A percentile compares a stretch with the other conserved stretches of the same genome.
These are phyloP conservation scores for Phialophora expanda DNA, from an alignment of 2,329 filamentous ascomycete genomes.

Conservation along the genomic window DNA sequence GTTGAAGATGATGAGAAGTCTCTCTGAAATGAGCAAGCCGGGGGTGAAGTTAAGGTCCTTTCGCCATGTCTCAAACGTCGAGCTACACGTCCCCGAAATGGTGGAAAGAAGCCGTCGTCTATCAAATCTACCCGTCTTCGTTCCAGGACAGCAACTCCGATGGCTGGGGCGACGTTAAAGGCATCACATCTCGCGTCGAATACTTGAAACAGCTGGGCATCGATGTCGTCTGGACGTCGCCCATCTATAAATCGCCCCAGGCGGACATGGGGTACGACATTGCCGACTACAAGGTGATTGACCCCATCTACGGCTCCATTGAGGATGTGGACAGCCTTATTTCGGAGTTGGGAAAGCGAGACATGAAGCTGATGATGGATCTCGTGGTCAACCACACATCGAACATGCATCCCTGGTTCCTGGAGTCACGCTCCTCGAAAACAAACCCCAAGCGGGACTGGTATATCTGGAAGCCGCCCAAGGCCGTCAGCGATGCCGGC, in stretches of 20 bases:
- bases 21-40: not conserved
- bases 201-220: conserved; percentile 67
- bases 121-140: conserved; percentile 65
- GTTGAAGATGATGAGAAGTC: conserved; percentile 3
- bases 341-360: conserved; percentile 49
- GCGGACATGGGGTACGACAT: conserved; percentile 60
- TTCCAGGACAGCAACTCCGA: conserved; percentile 56
- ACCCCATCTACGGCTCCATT: conserved; percentile 55
- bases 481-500: conserved; percentile 59
- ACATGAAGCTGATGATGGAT: conserved; percentile 58
- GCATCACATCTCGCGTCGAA: conserved; percentile 68
- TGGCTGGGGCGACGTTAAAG: conserved; percentile 69
- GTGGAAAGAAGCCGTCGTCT: conserved; percentile 65
- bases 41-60: not conserved
- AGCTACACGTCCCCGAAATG: conserved; percentile 45
- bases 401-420: conserved; percentile 65
- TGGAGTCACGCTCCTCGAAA: conserved; percentile 66
- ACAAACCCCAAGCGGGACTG: conserved; percentile 70
- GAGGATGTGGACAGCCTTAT: conserved; percentile 55
- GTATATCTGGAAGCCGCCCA: conserved; percentile 65
- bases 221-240: conserved; percentile 64
- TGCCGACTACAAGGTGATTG: conserved; percentile 51
- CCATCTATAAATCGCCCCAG: conserved; percentile 59
- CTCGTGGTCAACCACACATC: conserved; percentile 55
- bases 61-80: conserved; percentile 21